phyloP scores from a whole-genome alignment of 768 basidiomycete species.

The Lactarius indigo region DNA sequence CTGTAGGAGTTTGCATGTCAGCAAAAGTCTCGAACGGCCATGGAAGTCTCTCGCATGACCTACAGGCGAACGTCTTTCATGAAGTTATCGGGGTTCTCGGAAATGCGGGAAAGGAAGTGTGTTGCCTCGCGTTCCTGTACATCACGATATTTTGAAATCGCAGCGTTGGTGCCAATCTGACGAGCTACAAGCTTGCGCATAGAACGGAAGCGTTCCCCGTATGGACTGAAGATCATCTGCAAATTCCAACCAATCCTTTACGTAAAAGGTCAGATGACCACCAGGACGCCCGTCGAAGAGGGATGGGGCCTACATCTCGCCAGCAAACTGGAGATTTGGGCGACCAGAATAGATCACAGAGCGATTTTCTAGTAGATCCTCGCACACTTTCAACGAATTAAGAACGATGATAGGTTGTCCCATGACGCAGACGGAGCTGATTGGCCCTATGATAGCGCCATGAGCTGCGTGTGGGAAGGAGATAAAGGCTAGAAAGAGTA shows the following conservation, averaged over 20 bases:
- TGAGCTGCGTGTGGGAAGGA: neutral
- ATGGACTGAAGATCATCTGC: constrained; percentile 15
- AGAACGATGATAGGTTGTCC: constrained; percentile 15
- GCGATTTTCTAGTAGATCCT: constrained; percentile 17
- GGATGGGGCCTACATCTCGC: constrained; percentile 7
- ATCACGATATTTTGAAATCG: neutral
- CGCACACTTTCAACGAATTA: constrained; percentile 17
- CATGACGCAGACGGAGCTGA: constrained; percentile 14
- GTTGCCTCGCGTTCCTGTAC: constrained; percentile 10
- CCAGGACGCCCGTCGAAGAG: neutral
- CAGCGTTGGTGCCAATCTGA: constrained; percentile 14
- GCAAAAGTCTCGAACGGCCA: neutral
- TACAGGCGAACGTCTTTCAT: constrained; percentile 11
- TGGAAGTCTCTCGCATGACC: neutral
- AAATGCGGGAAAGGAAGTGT: constrained; percentile 4
- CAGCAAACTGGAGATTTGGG: constrained; percentile 13
- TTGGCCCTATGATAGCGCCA: constrained; percentile 1
- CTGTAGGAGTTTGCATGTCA: neutral
- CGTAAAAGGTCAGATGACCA: neutral
- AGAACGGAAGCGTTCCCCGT: constrained; percentile 13
- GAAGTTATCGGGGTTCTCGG: constrained; percentile 11
- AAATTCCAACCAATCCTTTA: constrained; percentile 17
- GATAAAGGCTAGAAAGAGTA: neutral
- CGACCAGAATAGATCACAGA: constrained; percentile 16
- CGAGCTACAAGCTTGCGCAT: constrained; percentile 18